Conservation (phyloP, 1,284 basidiomycete species). For the Irpex sp. region DNA sequence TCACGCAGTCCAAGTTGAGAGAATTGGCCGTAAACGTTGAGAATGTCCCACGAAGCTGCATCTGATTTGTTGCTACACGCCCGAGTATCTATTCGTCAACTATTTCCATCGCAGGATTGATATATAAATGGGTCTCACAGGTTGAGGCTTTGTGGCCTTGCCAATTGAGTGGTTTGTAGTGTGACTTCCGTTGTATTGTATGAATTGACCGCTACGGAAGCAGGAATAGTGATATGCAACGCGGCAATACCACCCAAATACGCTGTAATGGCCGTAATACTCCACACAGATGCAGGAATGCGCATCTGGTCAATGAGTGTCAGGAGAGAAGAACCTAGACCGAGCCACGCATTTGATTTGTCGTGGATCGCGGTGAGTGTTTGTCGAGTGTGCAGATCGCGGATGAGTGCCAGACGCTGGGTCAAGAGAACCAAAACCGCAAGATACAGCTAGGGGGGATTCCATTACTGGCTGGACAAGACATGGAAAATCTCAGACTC, state of each 20-base stretch:
- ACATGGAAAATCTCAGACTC: not conserved
- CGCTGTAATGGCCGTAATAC: not conserved
- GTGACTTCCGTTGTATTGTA: not conserved
- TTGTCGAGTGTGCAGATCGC: not conserved
- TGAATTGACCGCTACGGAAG: not conserved
- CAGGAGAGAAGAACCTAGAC: not conserved
- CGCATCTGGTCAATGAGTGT: not conserved
- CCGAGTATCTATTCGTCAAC: no score
- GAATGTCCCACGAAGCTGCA: not conserved
- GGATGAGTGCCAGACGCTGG: not conserved
- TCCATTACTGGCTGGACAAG: not conserved
- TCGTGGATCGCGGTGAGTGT: not conserved
- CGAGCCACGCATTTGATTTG: not conserved
- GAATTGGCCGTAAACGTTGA: not conserved
- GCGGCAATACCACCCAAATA: not conserved
- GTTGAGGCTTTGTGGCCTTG: not conserved
- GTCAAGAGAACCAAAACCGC: not conserved
- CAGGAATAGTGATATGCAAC: constrained; percentile 3
- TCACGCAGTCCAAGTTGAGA: not conserved
- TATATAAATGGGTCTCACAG: not conserved
- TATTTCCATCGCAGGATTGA: not conserved
- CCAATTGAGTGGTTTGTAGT: not conserved
- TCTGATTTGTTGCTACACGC: not conserved
- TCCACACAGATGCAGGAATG: not conserved
- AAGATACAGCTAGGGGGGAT: not conserved